A percentile compares a stretch with the other conserved stretches of the same genome.
These are phyloP conservation scores for Lipomyces kockii DNA, from an alignment of 805 yeast genomes.

Conservation along the genomic window DNA sequence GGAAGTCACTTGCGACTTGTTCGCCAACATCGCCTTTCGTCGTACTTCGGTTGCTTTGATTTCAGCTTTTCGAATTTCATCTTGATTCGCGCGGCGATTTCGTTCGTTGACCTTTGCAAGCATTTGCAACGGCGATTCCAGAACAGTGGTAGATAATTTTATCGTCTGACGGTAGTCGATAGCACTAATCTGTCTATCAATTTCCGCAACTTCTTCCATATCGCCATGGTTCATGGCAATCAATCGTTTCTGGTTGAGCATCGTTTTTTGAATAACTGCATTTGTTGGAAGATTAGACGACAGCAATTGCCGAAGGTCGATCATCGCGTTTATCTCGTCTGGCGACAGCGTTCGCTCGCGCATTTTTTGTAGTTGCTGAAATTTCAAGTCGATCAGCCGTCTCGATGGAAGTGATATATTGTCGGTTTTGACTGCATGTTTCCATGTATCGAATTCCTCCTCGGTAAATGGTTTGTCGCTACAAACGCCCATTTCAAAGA, in stretches of 20 bases:
- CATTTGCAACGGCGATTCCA: conserved; percentile 44
- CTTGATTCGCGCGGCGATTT: conserved; percentile 80
- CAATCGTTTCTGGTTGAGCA: conserved; percentile 71
- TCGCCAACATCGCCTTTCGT: conserved; percentile 39
- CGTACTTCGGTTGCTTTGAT: conserved; percentile 62
- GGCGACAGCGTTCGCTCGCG: conserved; percentile 69
- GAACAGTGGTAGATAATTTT: conserved; percentile 8
- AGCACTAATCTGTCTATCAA: conserved; percentile 44
- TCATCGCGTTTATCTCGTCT: conserved; percentile 74
- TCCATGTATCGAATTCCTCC: conserved; percentile 76
- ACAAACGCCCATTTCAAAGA: conserved; percentile 76
- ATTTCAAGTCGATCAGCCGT: conserved; percentile 68
- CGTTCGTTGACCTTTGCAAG: conserved; percentile 80
- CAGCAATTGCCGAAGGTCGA: conserved; percentile 69
- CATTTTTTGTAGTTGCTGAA: conserved; percentile 64
- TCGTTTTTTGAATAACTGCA: conserved; percentile 75
- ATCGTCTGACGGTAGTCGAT: conserved; percentile 37
- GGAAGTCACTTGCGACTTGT: conserved; percentile 45
- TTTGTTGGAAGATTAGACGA: conserved; percentile 67
- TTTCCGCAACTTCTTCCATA: conserved; percentile 41
- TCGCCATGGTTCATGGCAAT: conserved; percentile 63
- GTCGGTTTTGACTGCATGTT: conserved; percentile 62
- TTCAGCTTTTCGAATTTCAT: conserved; percentile 80
- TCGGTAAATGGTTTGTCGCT: conserved; percentile 75
- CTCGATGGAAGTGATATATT: conserved; percentile 62